Evolutionary conservation across 2,329 filamentous ascomycete species (phyloP).

Genomic region (Chaetomiaceae sp.): DNA sequence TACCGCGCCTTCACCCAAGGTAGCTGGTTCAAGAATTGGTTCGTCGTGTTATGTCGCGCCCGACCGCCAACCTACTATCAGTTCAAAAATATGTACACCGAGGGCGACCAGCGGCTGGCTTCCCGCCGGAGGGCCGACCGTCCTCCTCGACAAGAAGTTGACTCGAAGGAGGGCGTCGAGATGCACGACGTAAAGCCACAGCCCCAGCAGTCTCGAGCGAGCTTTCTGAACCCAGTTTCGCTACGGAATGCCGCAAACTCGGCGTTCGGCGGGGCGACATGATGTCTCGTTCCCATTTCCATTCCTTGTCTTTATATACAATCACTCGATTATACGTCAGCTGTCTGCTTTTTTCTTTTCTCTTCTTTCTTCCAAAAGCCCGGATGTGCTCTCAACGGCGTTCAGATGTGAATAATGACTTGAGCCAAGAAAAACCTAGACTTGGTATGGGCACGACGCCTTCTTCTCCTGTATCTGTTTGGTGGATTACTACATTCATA

Average conservation of each 20-base stretch:
- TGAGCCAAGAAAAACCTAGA: conserved; percentile 5
- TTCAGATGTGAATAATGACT: conserved; percentile 11
- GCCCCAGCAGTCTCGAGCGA: conserved; percentile 28
- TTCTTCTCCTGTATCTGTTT: conserved; percentile 5
- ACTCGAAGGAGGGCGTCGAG: conserved; percentile 57
- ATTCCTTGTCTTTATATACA: background rate
- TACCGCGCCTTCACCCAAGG: conserved; percentile 87
- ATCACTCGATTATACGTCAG: background rate
- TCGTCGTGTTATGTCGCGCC: conserved; percentile 75
- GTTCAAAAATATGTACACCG: conserved; percentile 72
- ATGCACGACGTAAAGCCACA: conserved; percentile 61
- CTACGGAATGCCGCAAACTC: conserved; percentile 32
- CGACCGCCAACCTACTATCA: conserved; percentile 82
- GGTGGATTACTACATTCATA: conserved; percentile 4
- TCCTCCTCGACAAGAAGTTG: conserved; percentile 40
- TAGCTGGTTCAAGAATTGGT: conserved; percentile 70
- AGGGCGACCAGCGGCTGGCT: conserved; percentile 82
- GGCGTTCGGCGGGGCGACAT: background rate
- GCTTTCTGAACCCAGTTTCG: conserved; percentile 53
- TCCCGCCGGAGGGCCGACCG: conserved; percentile 36
- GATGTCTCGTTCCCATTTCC: background rate
- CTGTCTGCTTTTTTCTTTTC: background rate
- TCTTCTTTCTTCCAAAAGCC: background rate
- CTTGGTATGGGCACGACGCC: conserved; percentile 9
- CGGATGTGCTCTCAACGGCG: conserved; percentile 3